These are phyloP conservation scores for Vanderwaltozyma verrucispora DNA, from an alignment of 805 yeast species.

Conservation along the genomic window DNA sequence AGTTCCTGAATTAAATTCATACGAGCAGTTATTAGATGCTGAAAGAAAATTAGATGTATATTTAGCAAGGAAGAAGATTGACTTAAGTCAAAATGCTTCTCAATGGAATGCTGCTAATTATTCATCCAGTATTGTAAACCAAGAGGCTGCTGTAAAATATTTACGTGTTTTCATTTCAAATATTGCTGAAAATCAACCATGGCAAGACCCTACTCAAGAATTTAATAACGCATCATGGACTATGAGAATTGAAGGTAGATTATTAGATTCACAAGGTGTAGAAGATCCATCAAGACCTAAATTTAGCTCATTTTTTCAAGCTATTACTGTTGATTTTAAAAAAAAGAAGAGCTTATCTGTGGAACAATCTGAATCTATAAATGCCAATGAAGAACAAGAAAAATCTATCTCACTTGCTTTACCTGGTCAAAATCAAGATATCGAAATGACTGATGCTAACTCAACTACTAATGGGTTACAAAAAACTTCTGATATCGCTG, in stretches of 20 bases:
- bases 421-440: slow-evolving; percentile 1
- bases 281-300: slow-evolving; percentile 44
- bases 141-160: slow-evolving; percentile 30
- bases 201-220: slow-evolving; percentile 41
- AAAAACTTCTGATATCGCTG: slow-evolving; percentile 11
- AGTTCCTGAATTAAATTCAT: slow-evolving; percentile 63
- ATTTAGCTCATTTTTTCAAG: slow-evolving; percentile 72
- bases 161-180: slow-evolving; percentile 77
- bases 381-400: not conserved
- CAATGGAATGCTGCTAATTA: slow-evolving; percentile 30
- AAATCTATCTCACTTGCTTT: not conserved
- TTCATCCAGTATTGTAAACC: slow-evolving; percentile 7
- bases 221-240: slow-evolving; percentile 59
- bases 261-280: slow-evolving; percentile 42
- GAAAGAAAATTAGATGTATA: slow-evolving; percentile 75
- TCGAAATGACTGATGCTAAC: not conserved
- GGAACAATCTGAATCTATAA: too few species aligned
- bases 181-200: slow-evolving; percentile 76
- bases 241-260: slow-evolving; percentile 76
- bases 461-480: not conserved
- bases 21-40: slow-evolving; percentile 64
- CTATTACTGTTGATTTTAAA: slow-evolving; percentile 69
- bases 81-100: slow-evolving; percentile 61
- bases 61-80: slow-evolving; percentile 73
- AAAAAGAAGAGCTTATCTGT: slow-evolving; percentile 2